Percentiles rank a stretch among this genome's conserved stretches.
Conservation (phyloP, 1,139 yeast species). For the Hyphopichia khmerensis region DNA sequence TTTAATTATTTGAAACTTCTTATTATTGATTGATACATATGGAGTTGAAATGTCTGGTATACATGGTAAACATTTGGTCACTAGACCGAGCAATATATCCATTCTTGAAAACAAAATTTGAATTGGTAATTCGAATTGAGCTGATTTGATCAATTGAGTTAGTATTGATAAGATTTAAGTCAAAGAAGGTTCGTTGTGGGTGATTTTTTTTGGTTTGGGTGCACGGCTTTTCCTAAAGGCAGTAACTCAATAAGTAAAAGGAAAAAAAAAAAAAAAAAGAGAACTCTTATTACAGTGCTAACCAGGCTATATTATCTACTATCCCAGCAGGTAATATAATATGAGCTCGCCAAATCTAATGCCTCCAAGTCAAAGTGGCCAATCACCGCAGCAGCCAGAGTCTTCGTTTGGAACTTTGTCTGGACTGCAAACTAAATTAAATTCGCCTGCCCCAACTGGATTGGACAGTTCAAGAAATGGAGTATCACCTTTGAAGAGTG, state of each 20-base stretch:
- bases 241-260: not conserved
- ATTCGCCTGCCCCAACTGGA: not conserved
- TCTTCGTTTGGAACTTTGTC: not conserved
- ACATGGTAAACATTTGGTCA: slow-evolving; percentile 42
- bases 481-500: not conserved
- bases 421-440: not conserved
- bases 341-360: not conserved
- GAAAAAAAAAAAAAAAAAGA: not conserved
- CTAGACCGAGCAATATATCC: slow-evolving; percentile 23
- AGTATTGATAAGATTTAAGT: too few relatives aligned
- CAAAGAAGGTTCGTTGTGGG: not conserved
- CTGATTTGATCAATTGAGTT: too few relatives aligned
- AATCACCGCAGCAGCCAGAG: not conserved
- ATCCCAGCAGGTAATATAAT: too few relatives aligned
- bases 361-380: not conserved
- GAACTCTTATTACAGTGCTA: too few relatives aligned
- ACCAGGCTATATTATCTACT: too few relatives aligned
- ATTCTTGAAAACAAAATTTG: slow-evolving; percentile 10
- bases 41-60: slow-evolving; percentile 45
- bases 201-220: not conserved
- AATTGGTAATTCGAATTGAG: not conserved
- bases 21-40: slow-evolving; percentile 48
- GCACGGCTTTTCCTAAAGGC: too few relatives aligned
- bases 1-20: slow-evolving; percentile 55
- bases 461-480: slow-evolving; percentile 3